Evolutionary conservation across 768 basidiomycete genomes (phyloP), one percentile per base, ranked within the genome.

Genomic region (Tylopilus felleus): DNA sequence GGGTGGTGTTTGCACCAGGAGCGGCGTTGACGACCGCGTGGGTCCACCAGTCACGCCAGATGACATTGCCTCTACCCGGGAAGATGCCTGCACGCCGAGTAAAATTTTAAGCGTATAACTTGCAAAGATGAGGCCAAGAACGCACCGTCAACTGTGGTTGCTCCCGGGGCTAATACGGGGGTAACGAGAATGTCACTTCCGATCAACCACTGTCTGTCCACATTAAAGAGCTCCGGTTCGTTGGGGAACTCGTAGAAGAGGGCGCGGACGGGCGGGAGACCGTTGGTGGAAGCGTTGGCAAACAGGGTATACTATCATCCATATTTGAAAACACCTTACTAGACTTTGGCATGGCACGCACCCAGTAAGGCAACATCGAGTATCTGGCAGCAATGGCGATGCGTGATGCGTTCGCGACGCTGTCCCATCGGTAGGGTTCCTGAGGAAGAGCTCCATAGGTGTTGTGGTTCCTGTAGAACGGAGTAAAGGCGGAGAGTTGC

Each of bases 401-500:
- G 19, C 85, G 79, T 6, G 85, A 83, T 17, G 89, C 86, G 39
- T 84, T 77, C 1, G 86, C 86, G 14, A 91, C 90, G 49, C 83
- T 86, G 51, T 88, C 85, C 89, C 90, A 93, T 39, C 81, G 75
- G 60, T 86, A 92, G 3, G 88, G 88, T 62, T 91, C 89, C 66
- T 91, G 90, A n/a, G 82, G 71, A 27, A 89, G 74, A 5, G 86
- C 85, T 22, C 81, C 81, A 49, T 73, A 74, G 29, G 75, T 69
- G 57, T 88, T 88, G 67, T 92, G 90, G 66, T 92, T 93, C 48
- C 90, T 76, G 68, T 82, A 90, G 75, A 93, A 93, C 6, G 90
- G 90, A 25, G 79, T 79, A 66, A 92, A 92, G 1, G 89, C 90
- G 4, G 86, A 77, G n/a, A 91, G 77, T 66, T 86, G 84, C 88